Percentiles rank a stretch among this genome's conserved stretches.
phyloP scores from a whole-genome alignment of 2,329 filamentous ascomycete genomes.

The Ophiosphaerella herpotricha region DNA sequence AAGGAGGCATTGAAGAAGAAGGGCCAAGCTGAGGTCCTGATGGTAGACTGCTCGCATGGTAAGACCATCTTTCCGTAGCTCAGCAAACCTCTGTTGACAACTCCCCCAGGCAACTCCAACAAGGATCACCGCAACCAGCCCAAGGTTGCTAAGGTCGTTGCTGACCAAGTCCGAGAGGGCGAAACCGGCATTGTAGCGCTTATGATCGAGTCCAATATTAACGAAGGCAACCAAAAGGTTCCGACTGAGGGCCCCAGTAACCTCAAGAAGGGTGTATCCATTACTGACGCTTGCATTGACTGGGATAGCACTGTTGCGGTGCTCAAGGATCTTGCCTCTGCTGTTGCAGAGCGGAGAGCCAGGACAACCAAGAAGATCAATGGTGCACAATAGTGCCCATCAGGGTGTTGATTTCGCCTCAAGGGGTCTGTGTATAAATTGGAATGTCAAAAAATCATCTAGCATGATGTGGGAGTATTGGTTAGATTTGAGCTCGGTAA shows the following conservation, averaged over 20 bases:
- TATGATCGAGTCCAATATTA: conserved; percentile 99
- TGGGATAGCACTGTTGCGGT: conserved; percentile 85
- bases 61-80: conserved; percentile 33
- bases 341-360: conserved; percentile 75
- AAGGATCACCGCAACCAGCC: conserved; percentile 99
- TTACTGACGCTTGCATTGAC: conserved; percentile 94
- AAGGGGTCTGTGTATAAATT: conserved; percentile 14
- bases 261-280: conserved; percentile 87
- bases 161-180: conserved; percentile 83
- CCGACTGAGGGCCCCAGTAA: conserved; percentile 77
- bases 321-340: conserved; percentile 82
- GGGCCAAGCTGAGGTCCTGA: conserved; percentile 84
- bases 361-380: conserved; percentile 32
- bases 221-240: conserved; percentile 79
- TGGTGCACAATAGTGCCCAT: conserved; percentile 23
- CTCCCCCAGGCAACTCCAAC: conserved; percentile 77
- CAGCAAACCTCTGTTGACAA: conserved; percentile 15
- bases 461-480: too few relatives aligned
- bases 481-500: too few relatives aligned
- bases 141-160: conserved; percentile 80
- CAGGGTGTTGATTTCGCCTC: not conserved
- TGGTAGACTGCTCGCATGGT: conserved; percentile 99
- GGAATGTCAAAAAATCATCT: not conserved
- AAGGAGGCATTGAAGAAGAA: conserved; percentile 81
- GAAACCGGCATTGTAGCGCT: conserved; percentile 90